Evolutionary conservation across 31 red algal species (phyloP).

Genomic region (Odonthalia washingtoniensis): DNA sequence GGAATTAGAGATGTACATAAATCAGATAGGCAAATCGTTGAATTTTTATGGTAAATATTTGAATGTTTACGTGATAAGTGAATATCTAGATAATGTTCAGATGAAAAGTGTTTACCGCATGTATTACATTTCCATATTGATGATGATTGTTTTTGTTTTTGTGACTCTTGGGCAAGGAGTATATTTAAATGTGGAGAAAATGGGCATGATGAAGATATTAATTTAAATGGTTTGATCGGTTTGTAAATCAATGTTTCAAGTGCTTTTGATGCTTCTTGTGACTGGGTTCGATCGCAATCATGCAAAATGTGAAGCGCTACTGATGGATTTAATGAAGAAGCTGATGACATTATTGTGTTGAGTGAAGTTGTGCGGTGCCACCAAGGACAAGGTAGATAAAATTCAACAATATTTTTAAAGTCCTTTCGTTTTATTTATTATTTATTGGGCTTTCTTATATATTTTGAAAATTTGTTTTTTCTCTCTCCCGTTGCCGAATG

Average conservation of each 20-base stretch:
- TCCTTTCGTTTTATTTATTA: too few species aligned
- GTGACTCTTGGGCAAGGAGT: conserved; percentile 49
- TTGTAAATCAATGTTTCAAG: conserved; percentile 47
- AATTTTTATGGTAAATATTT: conserved; percentile 14
- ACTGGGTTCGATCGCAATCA: conserved; percentile 67
- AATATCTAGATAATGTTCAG: conserved; percentile 67
- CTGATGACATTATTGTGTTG: too few species aligned
- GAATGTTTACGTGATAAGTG: conserved; percentile 67
- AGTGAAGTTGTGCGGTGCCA: too few species aligned
- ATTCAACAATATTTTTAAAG: too few species aligned
- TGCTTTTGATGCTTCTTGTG: conserved; percentile 54
- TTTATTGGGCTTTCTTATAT: too few species aligned
- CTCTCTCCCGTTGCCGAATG: too few species aligned
- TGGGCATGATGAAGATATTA: conserved; percentile 47
- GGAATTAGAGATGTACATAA: conserved; percentile 54
- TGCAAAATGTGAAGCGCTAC: conserved; percentile 50
- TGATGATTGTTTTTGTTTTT: conserved; percentile 13
- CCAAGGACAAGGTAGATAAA: too few species aligned
- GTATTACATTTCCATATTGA: conserved; percentile 52
- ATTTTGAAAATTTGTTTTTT: too few species aligned
- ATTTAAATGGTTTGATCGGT: conserved; percentile 18
- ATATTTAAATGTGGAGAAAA: conserved; percentile 42
- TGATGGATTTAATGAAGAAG: too few species aligned
- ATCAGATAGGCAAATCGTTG: conserved; percentile 57
- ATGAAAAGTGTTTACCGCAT: conserved; percentile 55